Evolutionary conservation across 1,139 yeast species (phyloP).

Genomic region (Protomyces inouyei): DNA sequence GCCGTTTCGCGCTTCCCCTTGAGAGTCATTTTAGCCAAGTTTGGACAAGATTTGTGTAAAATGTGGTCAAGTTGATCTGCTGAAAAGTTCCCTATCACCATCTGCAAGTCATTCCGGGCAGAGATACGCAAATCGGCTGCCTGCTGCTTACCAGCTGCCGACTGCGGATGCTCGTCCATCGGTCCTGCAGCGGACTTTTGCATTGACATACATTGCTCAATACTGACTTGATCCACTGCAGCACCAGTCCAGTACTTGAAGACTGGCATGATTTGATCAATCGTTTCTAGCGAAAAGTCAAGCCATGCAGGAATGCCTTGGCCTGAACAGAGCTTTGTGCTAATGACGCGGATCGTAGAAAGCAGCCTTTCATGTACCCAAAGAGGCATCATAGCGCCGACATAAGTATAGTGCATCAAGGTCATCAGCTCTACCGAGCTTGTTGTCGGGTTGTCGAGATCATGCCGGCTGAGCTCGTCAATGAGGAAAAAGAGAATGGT

Average conservation of each 20-base stretch:
- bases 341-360: conserved; percentile 12
- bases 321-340: conserved; percentile 18
- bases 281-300: conserved; percentile 6
- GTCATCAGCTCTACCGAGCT: conserved; percentile 11
- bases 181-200: conserved; percentile 17
- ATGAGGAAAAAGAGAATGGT: conserved; percentile 11
- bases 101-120: conserved; percentile 17
- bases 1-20: conserved; percentile 20
- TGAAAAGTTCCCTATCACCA: conserved; percentile 15
- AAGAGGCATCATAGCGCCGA: conserved; percentile 23
- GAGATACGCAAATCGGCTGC: conserved; percentile 10
- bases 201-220: conserved; percentile 22
- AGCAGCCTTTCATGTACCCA: conserved; percentile 22
- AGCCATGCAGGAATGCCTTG: conserved; percentile 20
- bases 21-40: conserved; percentile 4
- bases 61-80: conserved; percentile 19
- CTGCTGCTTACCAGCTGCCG: conserved; percentile 15
- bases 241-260: conserved; percentile 22
- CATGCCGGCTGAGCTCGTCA: conserved; percentile 9
- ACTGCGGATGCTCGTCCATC: background rate
- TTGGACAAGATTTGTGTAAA: conserved; percentile 7
- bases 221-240: conserved; percentile 6
- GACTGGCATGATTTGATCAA: conserved; percentile 22
- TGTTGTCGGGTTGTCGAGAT: background rate
- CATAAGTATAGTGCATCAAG: conserved; percentile 17